These are phyloP conservation scores for Brasilioporus rufonigricans DNA, from an alignment of 768 basidiomycete genomes.

Conservation along the genomic window DNA sequence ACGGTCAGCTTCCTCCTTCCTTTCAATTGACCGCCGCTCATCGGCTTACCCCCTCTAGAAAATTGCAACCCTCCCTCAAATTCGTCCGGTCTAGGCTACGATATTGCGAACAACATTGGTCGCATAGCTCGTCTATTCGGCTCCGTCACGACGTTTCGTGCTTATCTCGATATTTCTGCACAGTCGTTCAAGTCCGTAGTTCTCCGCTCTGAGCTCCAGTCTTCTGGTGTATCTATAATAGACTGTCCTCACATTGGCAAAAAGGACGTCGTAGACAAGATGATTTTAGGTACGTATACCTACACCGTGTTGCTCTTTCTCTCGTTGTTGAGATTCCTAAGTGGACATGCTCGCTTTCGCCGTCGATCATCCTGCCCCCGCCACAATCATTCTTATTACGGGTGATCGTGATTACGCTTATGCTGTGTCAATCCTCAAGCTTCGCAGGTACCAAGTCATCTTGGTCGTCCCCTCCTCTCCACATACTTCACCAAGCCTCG, in stretches of 20 bases:
- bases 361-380: conserved; percentile 54
- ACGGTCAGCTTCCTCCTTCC: conserved; percentile 23
- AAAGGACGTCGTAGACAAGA: conserved; percentile 44
- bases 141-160: conserved; percentile 48
- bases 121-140: conserved; percentile 47
- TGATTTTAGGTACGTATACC: conserved; percentile 41
- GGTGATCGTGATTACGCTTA: conserved; percentile 69
- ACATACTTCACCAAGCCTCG: conserved; percentile 44
- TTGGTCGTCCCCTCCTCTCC: conserved; percentile 42
- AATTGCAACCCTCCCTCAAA: conserved; percentile 32
- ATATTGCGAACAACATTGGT: conserved; percentile 43
- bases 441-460: conserved; percentile 52
- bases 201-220: conserved; percentile 42
- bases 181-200: conserved; percentile 32
- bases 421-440: conserved; percentile 54
- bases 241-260: conserved; percentile 34
- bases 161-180: conserved; percentile 49
- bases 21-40: background rate
- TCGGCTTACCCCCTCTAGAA: conserved; percentile 22
- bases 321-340: conserved; percentile 23
- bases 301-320: background rate
- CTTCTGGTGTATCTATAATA: conserved; percentile 42
- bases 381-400: conserved; percentile 61
- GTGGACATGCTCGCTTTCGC: conserved; percentile 69
- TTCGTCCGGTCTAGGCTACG: conserved; percentile 37